Base-by-base conservation (phyloP, 257 asterid species). In the Parsonsia alboflavescens region DNA sequence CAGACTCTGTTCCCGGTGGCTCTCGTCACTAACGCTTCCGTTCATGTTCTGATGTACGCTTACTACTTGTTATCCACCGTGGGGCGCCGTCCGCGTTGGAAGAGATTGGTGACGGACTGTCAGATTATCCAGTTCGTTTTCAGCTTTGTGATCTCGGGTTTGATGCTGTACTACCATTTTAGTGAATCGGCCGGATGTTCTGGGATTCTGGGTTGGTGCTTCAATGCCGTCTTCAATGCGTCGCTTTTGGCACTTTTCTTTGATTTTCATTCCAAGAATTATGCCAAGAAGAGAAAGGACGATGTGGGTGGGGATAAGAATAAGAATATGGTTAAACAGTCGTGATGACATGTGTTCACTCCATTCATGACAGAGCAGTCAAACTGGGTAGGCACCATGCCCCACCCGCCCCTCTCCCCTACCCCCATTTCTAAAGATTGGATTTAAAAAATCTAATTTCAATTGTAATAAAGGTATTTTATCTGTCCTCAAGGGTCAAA, bases 1-100 rank as follows among this genome's bases (percentile, higher is more conserved):
- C 97, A 91, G 92, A 85, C 96, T 21, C 89, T 93, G 76, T 86
- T 93, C 67, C 98, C 97, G 57, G 92, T 93, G 81, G 98, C 96
- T 75, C 89, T 91, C 6, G 96, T 93, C 74, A 89, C 98, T 19
- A 93, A 93, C 67, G 93, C 97, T 58, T 58, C 84, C 19, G 98
- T 93, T 75, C 98, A 93, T 84, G 97, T 93, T 85, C 83, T 89
- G 74, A 93, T 93, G 98, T 93, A 93, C 87, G 96, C 76, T 1
- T 93, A 93, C 70, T 93, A 93, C 77, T 82, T 93, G 41, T 63
- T 89, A 77, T 80, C 89, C 81, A 90, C 88, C 52, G 54, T 89
- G 59, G 98, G 96, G 77, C 46, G 72, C 6, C 86, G 97, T 66
- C 96, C 97, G 53, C 56, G 88, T 91, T 93, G 97, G 98, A 93